Percentiles rank a stretch among this genome's conserved stretches.
Evolutionary conservation across 2,329 filamentous ascomycete species (phyloP).

Genomic region (Sporothrix mexicana): DNA sequence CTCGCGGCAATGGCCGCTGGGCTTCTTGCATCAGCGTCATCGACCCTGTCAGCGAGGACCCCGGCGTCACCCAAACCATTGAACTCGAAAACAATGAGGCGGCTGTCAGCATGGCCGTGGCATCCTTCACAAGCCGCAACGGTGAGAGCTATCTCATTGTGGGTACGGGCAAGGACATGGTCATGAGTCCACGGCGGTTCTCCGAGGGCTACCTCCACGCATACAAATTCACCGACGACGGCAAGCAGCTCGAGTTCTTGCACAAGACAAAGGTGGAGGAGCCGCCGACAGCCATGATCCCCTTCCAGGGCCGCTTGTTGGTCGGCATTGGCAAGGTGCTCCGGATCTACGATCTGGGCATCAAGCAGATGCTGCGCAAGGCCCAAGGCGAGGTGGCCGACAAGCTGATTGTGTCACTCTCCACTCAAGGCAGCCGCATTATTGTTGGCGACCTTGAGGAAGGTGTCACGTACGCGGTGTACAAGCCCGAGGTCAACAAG

Average conservation of each 20-base stretch:
- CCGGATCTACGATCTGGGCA: conserved; percentile 88
- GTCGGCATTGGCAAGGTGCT: conserved; percentile 85
- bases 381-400: conserved; percentile 79
- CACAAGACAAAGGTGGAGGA: conserved; percentile 94
- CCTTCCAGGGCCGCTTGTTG: conserved; percentile 88
- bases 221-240: conserved; percentile 86
- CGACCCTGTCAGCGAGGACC: conserved; percentile 78
- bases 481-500: conserved; percentile 89
- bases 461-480: conserved; percentile 88
- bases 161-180: conserved; percentile 90
- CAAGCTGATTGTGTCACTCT: conserved; percentile 84
- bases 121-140: conserved; percentile 86
- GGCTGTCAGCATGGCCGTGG: conserved; percentile 82
- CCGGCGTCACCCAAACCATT: conserved; percentile 72
- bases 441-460: conserved; percentile 92
- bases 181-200: conserved; percentile 75
- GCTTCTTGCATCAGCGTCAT: conserved; percentile 93
- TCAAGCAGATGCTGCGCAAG: conserved; percentile 91
- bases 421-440: conserved; percentile 89
- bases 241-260: conserved; percentile 88
- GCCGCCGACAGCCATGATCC: conserved; percentile 85
- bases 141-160: conserved; percentile 91
- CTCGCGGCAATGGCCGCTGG: conserved; percentile 84
- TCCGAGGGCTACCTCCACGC: conserved; percentile 87
- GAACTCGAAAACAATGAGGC: conserved; percentile 90